Conservation (phyloP, 208 protist species). For the Wallacemonas sp. region DNA sequence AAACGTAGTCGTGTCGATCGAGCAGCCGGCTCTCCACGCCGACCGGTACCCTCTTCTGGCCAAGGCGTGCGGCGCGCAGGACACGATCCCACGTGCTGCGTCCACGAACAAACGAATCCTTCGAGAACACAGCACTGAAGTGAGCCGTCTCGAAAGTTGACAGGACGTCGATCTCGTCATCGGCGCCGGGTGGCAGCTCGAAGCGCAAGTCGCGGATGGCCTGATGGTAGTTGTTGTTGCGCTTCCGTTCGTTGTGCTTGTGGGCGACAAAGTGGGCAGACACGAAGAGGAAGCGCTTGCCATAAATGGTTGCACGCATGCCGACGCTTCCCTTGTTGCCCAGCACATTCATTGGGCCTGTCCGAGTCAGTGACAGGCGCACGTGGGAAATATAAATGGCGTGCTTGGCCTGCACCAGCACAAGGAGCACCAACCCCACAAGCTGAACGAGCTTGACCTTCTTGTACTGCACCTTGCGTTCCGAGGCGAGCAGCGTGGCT, state of each 20-base stretch:
- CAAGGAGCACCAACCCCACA: slow-evolving; percentile 74
- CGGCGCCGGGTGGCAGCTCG: slow-evolving; percentile 42
- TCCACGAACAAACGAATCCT: slow-evolving; percentile 15
- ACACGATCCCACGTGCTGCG: slow-evolving; percentile 44
- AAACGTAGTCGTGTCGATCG: slow-evolving; percentile 89
- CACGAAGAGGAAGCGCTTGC: slow-evolving; percentile 89
- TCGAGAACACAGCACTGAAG: slow-evolving; percentile 1
- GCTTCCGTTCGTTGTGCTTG: slow-evolving; percentile 75
- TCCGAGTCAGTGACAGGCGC: slow-evolving; percentile 65
- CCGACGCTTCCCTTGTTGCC: slow-evolving; percentile 93
- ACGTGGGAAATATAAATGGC: slow-evolving; percentile 69
- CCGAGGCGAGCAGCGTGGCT: slow-evolving; percentile 35
- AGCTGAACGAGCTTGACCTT: slow-evolving; percentile 73
- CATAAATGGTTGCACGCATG: slow-evolving; percentile 81
- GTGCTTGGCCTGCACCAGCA: slow-evolving; percentile 56
- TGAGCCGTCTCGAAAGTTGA: slow-evolving; percentile 49
- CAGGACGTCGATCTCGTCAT: slow-evolving; percentile 78
- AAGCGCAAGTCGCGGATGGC: slow-evolving; percentile 71
- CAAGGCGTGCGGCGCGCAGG: slow-evolving; percentile 18
- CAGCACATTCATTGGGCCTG: slow-evolving; percentile 65
- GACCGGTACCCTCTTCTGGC: slow-evolving; percentile 18
- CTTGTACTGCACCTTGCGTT: slow-evolving; percentile 43
- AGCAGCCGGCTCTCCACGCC: slow-evolving; percentile 49
- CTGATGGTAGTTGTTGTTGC: slow-evolving; percentile 72
- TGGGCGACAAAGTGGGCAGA: slow-evolving; percentile 91